These are phyloP conservation scores for Hyphopichia burtonii DNA, from an alignment of 1,139 yeast genomes.

Conservation along the genomic window DNA sequence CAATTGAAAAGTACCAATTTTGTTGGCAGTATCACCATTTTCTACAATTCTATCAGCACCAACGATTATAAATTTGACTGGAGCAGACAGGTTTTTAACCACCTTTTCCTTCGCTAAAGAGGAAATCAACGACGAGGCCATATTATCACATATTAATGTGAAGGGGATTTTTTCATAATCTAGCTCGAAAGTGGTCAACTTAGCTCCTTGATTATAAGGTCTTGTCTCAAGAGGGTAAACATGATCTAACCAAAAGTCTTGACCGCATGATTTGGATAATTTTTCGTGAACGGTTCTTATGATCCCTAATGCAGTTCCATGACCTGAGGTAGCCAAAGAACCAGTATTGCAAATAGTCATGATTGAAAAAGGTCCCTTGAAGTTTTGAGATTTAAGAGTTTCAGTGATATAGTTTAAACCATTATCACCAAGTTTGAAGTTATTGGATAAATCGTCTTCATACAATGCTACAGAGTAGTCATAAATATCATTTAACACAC, in stretches of 20 bases:
- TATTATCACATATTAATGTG: conserved; percentile 85
- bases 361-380: conserved; percentile 69
- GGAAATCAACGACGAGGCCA: conserved; percentile 75
- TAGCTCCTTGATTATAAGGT: conserved; percentile 95
- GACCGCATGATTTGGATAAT: conserved; percentile 28
- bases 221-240: conserved; percentile 92
- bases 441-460: conserved; percentile 74
- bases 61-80: conserved; percentile 84
- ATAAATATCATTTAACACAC: conserved; percentile 38
- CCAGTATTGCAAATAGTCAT: conserved; percentile 87
- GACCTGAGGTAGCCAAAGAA: conserved; percentile 94
- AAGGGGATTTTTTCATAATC: conserved; percentile 85
- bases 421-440: conserved; percentile 72
- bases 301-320: conserved; percentile 94
- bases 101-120: conserved; percentile 20
- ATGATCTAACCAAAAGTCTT: conserved; percentile 51
- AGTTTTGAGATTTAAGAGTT: conserved; percentile 45
- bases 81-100: conserved; percentile 38
- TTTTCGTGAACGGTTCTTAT: conserved; percentile 65
- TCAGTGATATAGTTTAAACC: conserved; percentile 71
- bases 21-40: conserved; percentile 95
- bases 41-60: conserved; percentile 96
- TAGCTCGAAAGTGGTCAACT: conserved; percentile 87
- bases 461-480: conserved; percentile 60
- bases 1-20: conserved; percentile 93